Percentiles rank a stretch among this genome's conserved stretches.
phyloP scores from a whole-genome alignment of 306 rosid species.

The Cucumis cinereus region DNA sequence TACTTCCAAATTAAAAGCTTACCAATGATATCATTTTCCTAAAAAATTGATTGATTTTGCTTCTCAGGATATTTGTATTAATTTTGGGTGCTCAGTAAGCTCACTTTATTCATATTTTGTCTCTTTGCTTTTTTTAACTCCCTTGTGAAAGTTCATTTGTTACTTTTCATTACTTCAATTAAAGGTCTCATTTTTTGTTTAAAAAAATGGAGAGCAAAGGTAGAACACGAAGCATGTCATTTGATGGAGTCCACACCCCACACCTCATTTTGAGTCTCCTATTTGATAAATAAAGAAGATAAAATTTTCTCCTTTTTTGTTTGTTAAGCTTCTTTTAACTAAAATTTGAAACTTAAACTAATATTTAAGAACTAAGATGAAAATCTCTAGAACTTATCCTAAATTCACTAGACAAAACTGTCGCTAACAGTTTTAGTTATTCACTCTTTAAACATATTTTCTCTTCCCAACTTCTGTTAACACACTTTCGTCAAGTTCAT shows the following conservation, averaged over 20 bases:
- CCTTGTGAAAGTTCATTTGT: not conserved
- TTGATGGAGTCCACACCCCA: not conserved
- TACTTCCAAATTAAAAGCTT: not conserved
- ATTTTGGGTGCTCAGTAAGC: not conserved
- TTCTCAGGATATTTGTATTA: not conserved
- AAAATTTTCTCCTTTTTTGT: not conserved
- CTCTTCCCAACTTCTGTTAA: not conserved
- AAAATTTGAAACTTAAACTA: not conserved
- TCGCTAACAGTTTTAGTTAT: not conserved
- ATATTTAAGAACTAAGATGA: not conserved
- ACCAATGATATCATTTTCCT: not conserved
- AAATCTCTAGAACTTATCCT: not conserved
- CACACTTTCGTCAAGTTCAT: not conserved
- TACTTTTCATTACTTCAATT: not conserved
- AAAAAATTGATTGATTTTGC: not conserved
- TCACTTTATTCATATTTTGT: not conserved
- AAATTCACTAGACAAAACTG: not conserved
- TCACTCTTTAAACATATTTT: not conserved
- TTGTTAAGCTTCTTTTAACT: not conserved
- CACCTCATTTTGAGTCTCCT: not conserved
- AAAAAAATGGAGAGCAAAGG: not conserved
- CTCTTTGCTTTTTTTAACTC: not conserved
- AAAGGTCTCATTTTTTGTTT: not conserved
- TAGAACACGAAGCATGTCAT: not conserved
- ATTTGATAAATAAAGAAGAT: not conserved